These are phyloP conservation scores for Gnomoniopsis sp. DNA, from an alignment of 2,329 filamentous ascomycete species.

Conservation along the genomic window DNA sequence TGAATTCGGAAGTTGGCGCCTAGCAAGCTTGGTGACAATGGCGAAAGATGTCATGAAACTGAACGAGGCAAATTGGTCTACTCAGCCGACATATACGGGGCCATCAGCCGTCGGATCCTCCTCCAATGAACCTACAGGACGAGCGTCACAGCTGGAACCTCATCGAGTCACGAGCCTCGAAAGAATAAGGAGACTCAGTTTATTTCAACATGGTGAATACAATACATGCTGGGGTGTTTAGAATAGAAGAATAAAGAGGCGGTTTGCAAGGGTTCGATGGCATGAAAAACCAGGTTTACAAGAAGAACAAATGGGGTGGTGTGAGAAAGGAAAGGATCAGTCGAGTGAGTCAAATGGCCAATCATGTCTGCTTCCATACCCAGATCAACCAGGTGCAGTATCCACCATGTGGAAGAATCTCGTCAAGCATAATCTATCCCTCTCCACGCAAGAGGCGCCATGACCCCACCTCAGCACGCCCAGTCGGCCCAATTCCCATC, in stretches of 20 bases:
- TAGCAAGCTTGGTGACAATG: background rate
- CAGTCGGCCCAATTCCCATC: background rate
- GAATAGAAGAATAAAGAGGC: too few species aligned
- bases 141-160: too few species aligned
- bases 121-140: background rate
- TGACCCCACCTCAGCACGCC: background rate
- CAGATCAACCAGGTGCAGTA: conserved; percentile 5
- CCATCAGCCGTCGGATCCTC: background rate
- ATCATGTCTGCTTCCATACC: conserved; percentile 1
- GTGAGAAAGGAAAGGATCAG: background rate
- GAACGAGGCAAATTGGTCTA: background rate
- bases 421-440: background rate
- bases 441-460: background rate
- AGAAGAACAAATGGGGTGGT: background rate
- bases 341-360: background rate
- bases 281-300: too few species aligned
- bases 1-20: too few species aligned
- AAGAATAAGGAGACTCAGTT: too few species aligned
- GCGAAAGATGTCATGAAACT: background rate
- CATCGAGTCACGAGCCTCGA: background rate
- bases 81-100: too few species aligned
- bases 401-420: background rate
- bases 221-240: too few species aligned
- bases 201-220: too few species aligned
- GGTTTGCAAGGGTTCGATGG: too few species aligned